Evolutionary conservation across 192 early-diverging fungal genomes (phyloP).

Genomic region (Linderina pennispora): DNA sequence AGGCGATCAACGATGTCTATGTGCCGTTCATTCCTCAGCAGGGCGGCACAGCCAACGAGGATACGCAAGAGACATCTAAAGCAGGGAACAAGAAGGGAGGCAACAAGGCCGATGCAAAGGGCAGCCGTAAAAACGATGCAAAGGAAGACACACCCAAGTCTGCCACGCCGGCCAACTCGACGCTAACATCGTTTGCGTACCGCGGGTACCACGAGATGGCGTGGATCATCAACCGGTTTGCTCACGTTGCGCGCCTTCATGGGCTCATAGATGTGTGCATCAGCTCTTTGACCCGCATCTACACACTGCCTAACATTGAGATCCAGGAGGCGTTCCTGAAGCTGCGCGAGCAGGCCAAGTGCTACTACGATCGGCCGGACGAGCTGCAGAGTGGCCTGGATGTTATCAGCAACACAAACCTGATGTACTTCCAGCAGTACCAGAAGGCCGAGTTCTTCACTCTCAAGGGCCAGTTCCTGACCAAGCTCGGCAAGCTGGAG

Average conservation of each 20-base stretch:
- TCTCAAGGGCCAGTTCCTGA: conserved; percentile 91
- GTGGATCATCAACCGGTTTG: conserved; percentile 99
- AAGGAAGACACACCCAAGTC: conserved; percentile 1
- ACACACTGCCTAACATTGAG: conserved; percentile 99
- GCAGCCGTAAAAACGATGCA: conserved; percentile 18
- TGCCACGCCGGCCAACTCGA: conserved; percentile 13
- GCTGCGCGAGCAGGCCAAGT: conserved; percentile 96
- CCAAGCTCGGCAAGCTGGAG: conserved; percentile 75
- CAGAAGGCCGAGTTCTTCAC: conserved; percentile 99
- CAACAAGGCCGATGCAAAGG: conserved; percentile 38
- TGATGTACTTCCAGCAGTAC: conserved; percentile 84
- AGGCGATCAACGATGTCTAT: conserved; percentile 93
- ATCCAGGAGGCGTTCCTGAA: conserved; percentile 98
- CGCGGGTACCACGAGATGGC: conserved; percentile 99
- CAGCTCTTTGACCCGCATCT: conserved; percentile 88
- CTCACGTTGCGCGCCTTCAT: conserved; percentile 93
- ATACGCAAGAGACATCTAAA: conserved; percentile 2
- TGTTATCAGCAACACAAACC: conserved; percentile 98
- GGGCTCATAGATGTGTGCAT: conserved; percentile 93
- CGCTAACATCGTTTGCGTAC: conserved; percentile 78
- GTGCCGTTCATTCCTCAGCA: conserved; percentile 68
- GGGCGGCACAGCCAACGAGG: conserved; percentile 7
- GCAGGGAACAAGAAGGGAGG: conserved; percentile 1
- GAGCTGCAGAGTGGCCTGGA: conserved; percentile 92
- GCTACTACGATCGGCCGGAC: conserved; percentile 82